Conservation (phyloP, 1,139 yeast genomes). For the Yamadazyma dushanensis region DNA sequence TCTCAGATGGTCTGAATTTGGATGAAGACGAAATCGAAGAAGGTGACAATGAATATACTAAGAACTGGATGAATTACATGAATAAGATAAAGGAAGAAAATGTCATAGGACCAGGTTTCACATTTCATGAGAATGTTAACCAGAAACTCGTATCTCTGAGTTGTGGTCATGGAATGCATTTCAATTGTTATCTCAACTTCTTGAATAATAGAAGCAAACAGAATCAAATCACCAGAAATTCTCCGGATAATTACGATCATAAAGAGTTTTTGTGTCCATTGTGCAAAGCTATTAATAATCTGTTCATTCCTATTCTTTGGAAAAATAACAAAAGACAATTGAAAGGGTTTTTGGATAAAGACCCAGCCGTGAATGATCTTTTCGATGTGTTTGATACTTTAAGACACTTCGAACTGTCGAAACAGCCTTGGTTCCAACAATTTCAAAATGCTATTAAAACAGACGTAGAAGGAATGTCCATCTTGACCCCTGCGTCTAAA, state of each 20-base stretch:
- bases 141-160: constrained; percentile 65
- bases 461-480: constrained; percentile 22
- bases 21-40: constrained; percentile 39
- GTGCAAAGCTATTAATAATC: constrained; percentile 83
- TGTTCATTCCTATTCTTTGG: constrained; percentile 75
- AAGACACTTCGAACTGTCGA: constrained; percentile 16
- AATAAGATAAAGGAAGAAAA: constrained; percentile 31
- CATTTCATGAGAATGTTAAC: constrained; percentile 38
- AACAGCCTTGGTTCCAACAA: constrained; percentile 27
- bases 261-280: constrained; percentile 86
- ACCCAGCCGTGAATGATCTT: constrained; percentile 2
- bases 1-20: constrained; percentile 53
- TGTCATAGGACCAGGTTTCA: constrained; percentile 75
- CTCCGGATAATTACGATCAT: constrained; percentile 71
- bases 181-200: constrained; percentile 69
- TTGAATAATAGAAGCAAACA: constrained; percentile 54
- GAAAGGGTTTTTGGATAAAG: constrained; percentile 14
- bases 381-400: constrained; percentile 18
- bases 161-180: constrained; percentile 96
- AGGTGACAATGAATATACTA: constrained; percentile 23
- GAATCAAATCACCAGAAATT: constrained; percentile 75
- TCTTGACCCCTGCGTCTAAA: constrained; percentile 26
- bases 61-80: constrained; percentile 41
- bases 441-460: constrained; percentile 21
- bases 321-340: constrained; percentile 38